Evolutionary conservation across 495 filamentous ascomycete genomes (phyloP), one percentile per base, ranked within the genome.

Genomic region (Venustampulla echinocandica): DNA sequence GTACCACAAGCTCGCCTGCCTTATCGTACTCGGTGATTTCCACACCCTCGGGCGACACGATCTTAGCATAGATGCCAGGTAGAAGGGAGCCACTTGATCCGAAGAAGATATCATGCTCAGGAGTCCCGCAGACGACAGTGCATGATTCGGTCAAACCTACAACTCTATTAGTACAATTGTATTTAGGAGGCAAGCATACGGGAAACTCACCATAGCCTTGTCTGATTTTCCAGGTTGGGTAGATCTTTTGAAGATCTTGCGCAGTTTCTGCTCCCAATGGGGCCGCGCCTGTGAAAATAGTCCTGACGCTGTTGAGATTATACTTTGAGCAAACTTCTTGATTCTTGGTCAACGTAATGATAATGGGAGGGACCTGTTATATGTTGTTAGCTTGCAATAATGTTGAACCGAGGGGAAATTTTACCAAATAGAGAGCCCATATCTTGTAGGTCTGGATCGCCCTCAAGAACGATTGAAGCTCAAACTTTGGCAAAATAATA

Each of bases 401-500:
- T 24, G 13, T 6, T 1, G 4, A 30, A 41, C 19, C 40, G 9
- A 3, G 15, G 61, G 74, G 59, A 56, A 84, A 83, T 40, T 44
- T 49, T 42, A 58, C 55, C 62, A 94, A 54, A 57, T 71, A 84
- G 22, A 95, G 66, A 10, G 66, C 67, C 18, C 70, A 68, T 53
- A 94, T 87, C 63, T 84, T 84, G 64, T 79, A 85, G 18, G 65
- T 74, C 54, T 90, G 76, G 33, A 95, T 84, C 2, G 80, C 69
- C 30, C 71, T 60, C 25, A 95, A 67, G 19, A 75, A 80, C 0
- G 71, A 62, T 18, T 69, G 66, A 25, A 94, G 65, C 42, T 94
- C 88, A 51, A 93, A 95, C 54, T 83, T 88, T 14, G 89, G 89
- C 32, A 95, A 69, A n/a, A 89, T 72, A 50, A 94, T 76, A 2